Conservation (phyloP, 2,329 filamentous ascomycete species). For the Fusarium sp. region DNA sequence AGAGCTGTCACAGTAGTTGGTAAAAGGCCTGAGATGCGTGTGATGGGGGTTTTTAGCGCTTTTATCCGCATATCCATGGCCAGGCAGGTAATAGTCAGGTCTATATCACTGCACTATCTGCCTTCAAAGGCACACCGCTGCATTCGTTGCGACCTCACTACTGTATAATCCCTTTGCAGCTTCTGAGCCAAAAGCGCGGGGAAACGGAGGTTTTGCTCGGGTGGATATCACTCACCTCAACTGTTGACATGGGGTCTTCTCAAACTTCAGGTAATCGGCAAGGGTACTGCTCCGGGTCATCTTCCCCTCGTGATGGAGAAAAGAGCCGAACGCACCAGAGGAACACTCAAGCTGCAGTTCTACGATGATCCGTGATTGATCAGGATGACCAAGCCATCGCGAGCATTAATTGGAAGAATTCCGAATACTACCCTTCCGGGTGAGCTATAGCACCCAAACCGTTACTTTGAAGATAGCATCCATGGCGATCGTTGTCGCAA, state of each 20-base stretch:
- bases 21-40: constrained; percentile 20
- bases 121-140: constrained; percentile 39
- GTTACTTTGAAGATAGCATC: constrained; percentile 17
- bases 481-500: constrained; percentile 16
- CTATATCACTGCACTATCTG: constrained; percentile 32
- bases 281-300: constrained; percentile 9
- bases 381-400: constrained; percentile 2
- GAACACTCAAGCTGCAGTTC: constrained; percentile 8
- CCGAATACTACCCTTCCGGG: constrained; percentile 18
- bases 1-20: constrained; percentile 38
- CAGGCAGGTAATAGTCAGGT: constrained; percentile 25
- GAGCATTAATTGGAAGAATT: constrained; percentile 15
- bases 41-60: constrained; percentile 36
- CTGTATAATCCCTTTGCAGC: constrained; percentile 8
- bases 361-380: constrained; percentile 1
- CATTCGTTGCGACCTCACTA: constrained; percentile 25
- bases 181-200: constrained; percentile 25
- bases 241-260: constrained; percentile 8
- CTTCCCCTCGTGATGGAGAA: constrained; percentile 3
- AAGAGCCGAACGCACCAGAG: neutral
- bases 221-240: constrained; percentile 22
- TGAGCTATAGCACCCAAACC: constrained; percentile 3
- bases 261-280: constrained; percentile 6
- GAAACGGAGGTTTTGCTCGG: constrained; percentile 25
- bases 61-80: constrained; percentile 23